Conservation (phyloP, 2,329 filamentous ascomycete genomes). For the Nemania sp. region DNA sequence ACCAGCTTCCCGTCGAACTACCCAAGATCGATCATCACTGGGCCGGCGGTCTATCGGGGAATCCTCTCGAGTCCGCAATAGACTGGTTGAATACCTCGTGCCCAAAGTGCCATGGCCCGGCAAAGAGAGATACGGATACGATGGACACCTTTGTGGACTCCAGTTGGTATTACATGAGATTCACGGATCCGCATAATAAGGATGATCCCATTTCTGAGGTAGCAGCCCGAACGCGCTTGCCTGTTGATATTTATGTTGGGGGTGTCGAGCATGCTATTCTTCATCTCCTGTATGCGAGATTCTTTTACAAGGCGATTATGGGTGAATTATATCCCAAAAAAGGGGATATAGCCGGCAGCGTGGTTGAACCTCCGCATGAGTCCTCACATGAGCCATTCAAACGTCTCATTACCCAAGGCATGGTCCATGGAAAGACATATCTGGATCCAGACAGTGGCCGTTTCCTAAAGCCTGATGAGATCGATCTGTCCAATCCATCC, state of each 20-base stretch:
- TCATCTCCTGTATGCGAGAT: constrained; percentile 85
- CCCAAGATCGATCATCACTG: constrained; percentile 71
- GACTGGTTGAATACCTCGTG: constrained; percentile 78
- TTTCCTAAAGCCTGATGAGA: constrained; percentile 76
- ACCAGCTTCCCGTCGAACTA: constrained; percentile 75
- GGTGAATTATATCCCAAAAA: constrained; percentile 52
- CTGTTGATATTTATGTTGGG: constrained; percentile 86
- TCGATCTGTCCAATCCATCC: constrained; percentile 62
- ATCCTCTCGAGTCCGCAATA: constrained; percentile 71
- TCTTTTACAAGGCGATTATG: constrained; percentile 85
- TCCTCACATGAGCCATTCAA: constrained; percentile 70
- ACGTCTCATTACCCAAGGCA: constrained; percentile 83
- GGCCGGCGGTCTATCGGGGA: constrained; percentile 70
- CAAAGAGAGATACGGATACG: constrained; percentile 84
- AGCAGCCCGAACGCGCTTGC: constrained; percentile 60
- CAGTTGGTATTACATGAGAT: constrained; percentile 90
- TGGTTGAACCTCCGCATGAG: constrained; percentile 17
- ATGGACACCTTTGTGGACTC: constrained; percentile 98
- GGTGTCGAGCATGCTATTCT: constrained; percentile 90
- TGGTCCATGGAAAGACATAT: constrained; percentile 89
- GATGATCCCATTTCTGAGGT: constrained; percentile 63
- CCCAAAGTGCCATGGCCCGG: constrained; percentile 70
- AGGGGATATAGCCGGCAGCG: constrained; percentile 4
- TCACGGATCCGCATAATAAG: constrained; percentile 70
- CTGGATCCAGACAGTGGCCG: constrained; percentile 73